Percentiles rank a stretch among this genome's conserved stretches.
Conservation (phyloP, 108 stramenopile genomes). For the Nitzschia putrida region DNA sequence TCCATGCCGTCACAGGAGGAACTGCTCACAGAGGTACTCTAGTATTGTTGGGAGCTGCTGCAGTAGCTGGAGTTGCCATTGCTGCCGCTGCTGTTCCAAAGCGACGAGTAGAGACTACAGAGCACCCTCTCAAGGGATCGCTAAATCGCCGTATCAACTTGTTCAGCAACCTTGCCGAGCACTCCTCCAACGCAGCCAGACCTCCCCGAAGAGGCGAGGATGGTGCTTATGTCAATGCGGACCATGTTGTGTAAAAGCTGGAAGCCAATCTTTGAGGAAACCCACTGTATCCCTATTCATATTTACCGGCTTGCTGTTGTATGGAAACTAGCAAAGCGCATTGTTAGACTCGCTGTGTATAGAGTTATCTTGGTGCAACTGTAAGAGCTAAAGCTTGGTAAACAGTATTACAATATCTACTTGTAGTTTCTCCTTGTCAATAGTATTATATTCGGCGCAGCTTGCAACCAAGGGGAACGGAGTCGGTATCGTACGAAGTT, state of each 20-base stretch:
- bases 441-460: no score
- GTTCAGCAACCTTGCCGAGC: slow-evolving; percentile 36
- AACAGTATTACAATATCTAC: no score
- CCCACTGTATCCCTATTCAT: not conserved
- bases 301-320: not conserved
- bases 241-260: slow-evolving; percentile 1
- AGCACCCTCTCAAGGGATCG: slow-evolving; percentile 40
- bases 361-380: slow-evolving; percentile 1
- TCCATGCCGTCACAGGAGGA: not conserved
- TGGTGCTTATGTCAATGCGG: slow-evolving; percentile 42
- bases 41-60: slow-evolving; percentile 21
- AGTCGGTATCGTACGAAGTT: no score
- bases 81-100: slow-evolving; percentile 31
- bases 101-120: slow-evolving; percentile 24
- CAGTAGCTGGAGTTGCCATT: slow-evolving; percentile 35
- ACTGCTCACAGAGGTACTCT: slow-evolving; percentile 11
- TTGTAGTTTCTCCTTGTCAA: no score
- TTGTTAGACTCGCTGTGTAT: slow-evolving; percentile 1
- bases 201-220: slow-evolving; percentile 45
- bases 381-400: not conserved
- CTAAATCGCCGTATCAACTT: slow-evolving; percentile 39
- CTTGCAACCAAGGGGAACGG: no score
- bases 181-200: slow-evolving; percentile 19
- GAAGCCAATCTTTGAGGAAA: not conserved
- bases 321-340: not conserved